phyloP scores from a whole-genome alignment of 345 rosid genomes.

The Melaleuca alternifolia region DNA sequence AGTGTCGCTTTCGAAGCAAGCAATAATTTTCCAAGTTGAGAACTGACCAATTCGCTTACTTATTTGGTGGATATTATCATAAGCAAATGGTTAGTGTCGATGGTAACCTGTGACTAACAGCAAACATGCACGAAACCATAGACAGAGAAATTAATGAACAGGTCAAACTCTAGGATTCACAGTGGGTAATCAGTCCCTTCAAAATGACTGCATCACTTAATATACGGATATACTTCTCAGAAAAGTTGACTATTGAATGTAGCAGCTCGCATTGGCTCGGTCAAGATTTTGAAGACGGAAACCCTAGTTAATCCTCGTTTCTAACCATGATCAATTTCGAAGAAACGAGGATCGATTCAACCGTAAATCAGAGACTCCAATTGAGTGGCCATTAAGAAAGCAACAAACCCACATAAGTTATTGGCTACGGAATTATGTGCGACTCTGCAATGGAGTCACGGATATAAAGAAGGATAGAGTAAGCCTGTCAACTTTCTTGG shows the following conservation, averaged over 20 bases:
- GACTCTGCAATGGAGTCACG: background rate
- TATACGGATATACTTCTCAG: background rate
- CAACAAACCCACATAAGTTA: too few relatives aligned
- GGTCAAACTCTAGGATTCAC: background rate
- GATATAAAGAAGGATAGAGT: background rate
- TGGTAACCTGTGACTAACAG: background rate
- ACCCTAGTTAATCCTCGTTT: background rate
- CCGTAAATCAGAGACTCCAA: background rate
- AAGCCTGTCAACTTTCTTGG: background rate
- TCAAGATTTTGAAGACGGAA: background rate
- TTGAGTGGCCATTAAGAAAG: background rate
- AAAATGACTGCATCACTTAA: background rate
- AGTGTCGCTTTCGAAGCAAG: background rate
- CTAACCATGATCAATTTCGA: background rate
- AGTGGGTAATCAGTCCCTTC: background rate
- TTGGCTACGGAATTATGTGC: too few relatives aligned
- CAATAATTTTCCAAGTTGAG: background rate
- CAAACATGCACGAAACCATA: background rate
- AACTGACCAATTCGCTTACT: background rate
- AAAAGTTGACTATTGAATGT: background rate
- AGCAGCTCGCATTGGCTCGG: background rate
- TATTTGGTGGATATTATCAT: background rate
- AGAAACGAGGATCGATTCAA: background rate
- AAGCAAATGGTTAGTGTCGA: background rate
- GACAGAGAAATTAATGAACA: background rate